Base-by-base conservation (phyloP, 2,329 filamentous ascomycete species). In the Diaporthe helianthi region DNA sequence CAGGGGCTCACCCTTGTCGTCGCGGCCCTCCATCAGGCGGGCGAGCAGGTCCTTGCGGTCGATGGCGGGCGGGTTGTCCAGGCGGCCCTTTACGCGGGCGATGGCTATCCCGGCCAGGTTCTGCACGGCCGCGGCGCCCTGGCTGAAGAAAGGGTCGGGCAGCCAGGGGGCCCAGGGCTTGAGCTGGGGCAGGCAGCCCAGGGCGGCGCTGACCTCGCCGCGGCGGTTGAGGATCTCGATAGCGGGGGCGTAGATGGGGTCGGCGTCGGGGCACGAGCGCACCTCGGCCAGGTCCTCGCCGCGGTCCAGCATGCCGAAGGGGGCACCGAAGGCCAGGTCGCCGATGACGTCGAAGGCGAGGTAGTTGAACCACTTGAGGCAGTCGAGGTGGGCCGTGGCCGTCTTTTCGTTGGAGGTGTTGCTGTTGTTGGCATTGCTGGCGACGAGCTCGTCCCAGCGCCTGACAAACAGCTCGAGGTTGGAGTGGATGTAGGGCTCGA, bases 221-320 rank as follows among this genome's bases (percentile, higher is more conserved):
- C 94, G 86, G 17, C 94, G 88, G 81, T 97, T 97, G 67, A 97
- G 84, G 4, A 97, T 94, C 80, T 97, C 90, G 71, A 97, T 93
- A 12, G 94, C 94, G 0, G 91, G 87, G 0, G 91, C 92, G 75
- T 91, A 93, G 33, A 88, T 87, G 4, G 91, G 87, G 2, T 87
- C 83, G 1, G 85, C 83, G 70, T 89, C 83, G 0, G 90, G 88
- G 0, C 85, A 86, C 71, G 82, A 81, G 54, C 89, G 86, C 61
- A 95, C 89, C 79, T 95, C 92, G 3, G 93, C 92, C 61, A 93
- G 85, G 77, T 97, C 93, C 69, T 87, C 86, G 22, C 93, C 93
- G 70, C 90, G 88, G 65, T 88, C 85, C 5, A 97, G 84, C 94
- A 97, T 97, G 31, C 92, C 92, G 78, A 95, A 94, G 1, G 92